phyloP scores from a whole-genome alignment of 2,329 filamentous ascomycete species.

The Nemania diffusa region DNA sequence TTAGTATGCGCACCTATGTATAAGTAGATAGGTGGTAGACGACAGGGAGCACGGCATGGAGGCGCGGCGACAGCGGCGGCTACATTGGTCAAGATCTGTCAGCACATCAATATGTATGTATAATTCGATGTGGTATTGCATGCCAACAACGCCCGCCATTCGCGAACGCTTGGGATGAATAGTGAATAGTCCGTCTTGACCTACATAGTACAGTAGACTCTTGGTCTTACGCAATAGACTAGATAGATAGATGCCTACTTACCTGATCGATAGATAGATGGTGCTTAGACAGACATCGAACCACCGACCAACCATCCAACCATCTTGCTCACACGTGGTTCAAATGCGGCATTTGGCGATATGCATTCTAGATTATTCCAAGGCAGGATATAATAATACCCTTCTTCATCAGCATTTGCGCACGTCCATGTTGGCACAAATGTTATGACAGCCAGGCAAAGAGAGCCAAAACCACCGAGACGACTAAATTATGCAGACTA shows the following conservation, averaged over 20 bases:
- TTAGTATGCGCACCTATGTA: no score
- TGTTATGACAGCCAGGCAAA: slow-evolving; percentile 18
- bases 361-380: slow-evolving; percentile 32
- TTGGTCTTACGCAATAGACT: no score
- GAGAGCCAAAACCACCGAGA: neutral
- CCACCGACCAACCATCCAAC: slow-evolving; percentile 30
- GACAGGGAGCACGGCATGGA: neutral
- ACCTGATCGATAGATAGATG: slow-evolving; percentile 5
- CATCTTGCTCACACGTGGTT: slow-evolving; percentile 32
- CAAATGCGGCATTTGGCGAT: slow-evolving; percentile 33
- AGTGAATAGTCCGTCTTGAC: neutral
- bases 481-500: neutral
- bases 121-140: slow-evolving; percentile 25
- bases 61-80: slow-evolving; percentile 12
- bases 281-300: slow-evolving; percentile 29
- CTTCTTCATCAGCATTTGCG: neutral
- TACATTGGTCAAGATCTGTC: slow-evolving; percentile 26
- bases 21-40: neutral
- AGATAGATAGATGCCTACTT: neutral
- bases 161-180: slow-evolving; percentile 12
- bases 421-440: slow-evolving; percentile 19
- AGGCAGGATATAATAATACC: slow-evolving; percentile 1
- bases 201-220: neutral
- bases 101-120: slow-evolving; percentile 4
- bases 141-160: slow-evolving; percentile 16